Evolutionary conservation across 2,329 filamentous ascomycete genomes (phyloP).

Genomic region (Calonectria pauciramosa): DNA sequence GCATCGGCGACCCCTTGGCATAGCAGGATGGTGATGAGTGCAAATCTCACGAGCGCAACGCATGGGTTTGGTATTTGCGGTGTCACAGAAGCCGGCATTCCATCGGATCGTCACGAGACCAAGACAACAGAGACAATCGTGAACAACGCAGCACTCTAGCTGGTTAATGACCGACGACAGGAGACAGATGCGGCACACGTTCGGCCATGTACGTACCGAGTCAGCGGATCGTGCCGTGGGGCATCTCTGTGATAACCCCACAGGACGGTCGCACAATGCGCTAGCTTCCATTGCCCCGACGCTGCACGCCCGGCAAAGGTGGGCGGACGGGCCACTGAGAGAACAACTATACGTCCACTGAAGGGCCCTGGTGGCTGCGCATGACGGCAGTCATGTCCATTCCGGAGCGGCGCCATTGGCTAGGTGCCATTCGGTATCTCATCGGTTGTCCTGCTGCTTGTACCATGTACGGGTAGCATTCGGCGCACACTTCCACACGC

Average conservation of each 20-base stretch:
- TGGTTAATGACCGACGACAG: background rate
- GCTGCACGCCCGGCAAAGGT: conserved; percentile 19
- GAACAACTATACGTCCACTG: conserved; percentile 1
- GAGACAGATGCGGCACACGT: background rate
- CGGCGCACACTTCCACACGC: background rate
- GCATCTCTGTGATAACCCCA: conserved; percentile 11
- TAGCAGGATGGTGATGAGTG: background rate
- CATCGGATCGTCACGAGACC: background rate
- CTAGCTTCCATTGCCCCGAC: conserved; percentile 45
- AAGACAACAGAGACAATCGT: background rate
- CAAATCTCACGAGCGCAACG: background rate
- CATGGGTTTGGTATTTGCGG: conserved; percentile 7
- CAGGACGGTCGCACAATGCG: conserved; percentile 25
- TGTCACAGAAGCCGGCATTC: background rate
- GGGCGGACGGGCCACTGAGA: background rate
- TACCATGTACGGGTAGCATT: background rate
- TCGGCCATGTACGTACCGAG: conserved; percentile 13
- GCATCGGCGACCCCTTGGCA: background rate
- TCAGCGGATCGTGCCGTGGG: conserved; percentile 23
- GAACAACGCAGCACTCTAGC: conserved; percentile 4
- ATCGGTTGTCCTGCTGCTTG: conserved; percentile 19
- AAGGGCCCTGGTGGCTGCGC: background rate
- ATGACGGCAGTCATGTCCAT: conserved; percentile 13
- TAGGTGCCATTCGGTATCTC: conserved; percentile 20
- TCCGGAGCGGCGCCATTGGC: conserved; percentile 26